These are phyloP conservation scores for Citrus medica DNA, from an alignment of 345 rosid genomes.

Conservation along the genomic window DNA sequence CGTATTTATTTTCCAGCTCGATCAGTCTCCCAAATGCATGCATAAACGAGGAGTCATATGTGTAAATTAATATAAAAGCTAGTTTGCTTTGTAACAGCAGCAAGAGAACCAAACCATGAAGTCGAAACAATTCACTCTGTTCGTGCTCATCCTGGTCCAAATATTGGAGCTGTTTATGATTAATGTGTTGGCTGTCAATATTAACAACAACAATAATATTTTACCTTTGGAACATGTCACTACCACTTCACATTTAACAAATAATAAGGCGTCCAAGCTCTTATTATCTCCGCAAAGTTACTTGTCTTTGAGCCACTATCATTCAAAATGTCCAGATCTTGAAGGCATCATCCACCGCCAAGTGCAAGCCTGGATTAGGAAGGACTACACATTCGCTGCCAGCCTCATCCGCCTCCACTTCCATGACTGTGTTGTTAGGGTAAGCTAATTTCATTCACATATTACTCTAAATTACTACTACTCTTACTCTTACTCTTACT, in stretches of 20 bases:
- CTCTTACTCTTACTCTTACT: background rate
- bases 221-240: background rate
- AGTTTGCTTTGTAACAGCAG: background rate
- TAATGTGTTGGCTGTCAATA: background rate
- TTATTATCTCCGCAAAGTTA: background rate
- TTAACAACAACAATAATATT: background rate
- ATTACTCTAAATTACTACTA: background rate
- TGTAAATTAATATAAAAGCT: background rate
- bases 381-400: conserved; percentile 27
- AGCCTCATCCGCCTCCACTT: conserved; percentile 39
- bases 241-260: background rate
- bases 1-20: no score
- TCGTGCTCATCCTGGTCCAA: background rate
- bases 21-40: no score
- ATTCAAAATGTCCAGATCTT: conserved; percentile 21
- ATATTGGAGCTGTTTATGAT: background rate
- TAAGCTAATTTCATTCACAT: background rate
- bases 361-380: conserved; percentile 19
- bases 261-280: background rate
- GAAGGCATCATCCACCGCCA: conserved; percentile 28
- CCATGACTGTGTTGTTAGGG: conserved; percentile 38
- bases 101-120: background rate
- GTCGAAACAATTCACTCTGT: background rate
- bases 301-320: conserved; percentile 26
- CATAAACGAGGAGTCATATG: no score